These are phyloP conservation scores for Immersiella caudata DNA, from an alignment of 495 filamentous ascomycete species.

Conservation along the genomic window DNA sequence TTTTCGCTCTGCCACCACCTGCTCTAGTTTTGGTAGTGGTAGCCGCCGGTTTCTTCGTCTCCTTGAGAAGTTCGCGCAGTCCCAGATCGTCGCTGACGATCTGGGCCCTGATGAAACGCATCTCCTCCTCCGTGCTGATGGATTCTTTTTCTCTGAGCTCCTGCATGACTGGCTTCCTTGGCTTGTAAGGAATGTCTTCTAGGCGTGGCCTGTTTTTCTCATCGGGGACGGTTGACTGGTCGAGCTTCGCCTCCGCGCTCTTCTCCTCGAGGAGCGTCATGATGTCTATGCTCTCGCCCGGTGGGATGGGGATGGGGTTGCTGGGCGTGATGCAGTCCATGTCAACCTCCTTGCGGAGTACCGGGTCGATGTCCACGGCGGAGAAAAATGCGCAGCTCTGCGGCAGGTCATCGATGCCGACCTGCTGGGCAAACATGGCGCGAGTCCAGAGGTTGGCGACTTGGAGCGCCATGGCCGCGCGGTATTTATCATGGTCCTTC, in stretches of 20 bases:
- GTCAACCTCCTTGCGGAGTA: constrained; percentile 94
- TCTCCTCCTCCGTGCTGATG: constrained; percentile 36
- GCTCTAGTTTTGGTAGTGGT: not conserved
- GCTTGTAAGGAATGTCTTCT: constrained; percentile 64
- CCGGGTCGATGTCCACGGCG: constrained; percentile 89
- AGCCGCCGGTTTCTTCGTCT: constrained; percentile 37
- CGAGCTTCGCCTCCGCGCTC: constrained; percentile 63
- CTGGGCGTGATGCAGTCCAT: constrained; percentile 96
- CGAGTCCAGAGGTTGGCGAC: constrained; percentile 95
- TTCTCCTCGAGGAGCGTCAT: constrained; percentile 66
- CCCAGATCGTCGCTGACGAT: constrained; percentile 76
- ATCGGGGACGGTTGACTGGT: constrained; percentile 60
- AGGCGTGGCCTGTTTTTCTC: constrained; percentile 50
- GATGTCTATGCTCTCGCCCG: constrained; percentile 86
- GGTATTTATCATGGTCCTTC: constrained; percentile 82
- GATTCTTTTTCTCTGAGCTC: constrained; percentile 50
- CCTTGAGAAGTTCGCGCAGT: constrained; percentile 71
- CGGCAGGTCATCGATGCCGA: constrained; percentile 92
- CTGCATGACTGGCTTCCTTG: constrained; percentile 79
- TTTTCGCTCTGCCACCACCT: constrained; percentile 20
- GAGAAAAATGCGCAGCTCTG: constrained; percentile 95
- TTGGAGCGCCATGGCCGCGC: constrained; percentile 87
- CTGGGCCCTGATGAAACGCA: constrained; percentile 78
- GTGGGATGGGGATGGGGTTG: constrained; percentile 75
- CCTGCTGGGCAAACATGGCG: constrained; percentile 94